Base-by-base conservation (phyloP, 2,329 filamentous ascomycete genomes). In the Apiospora koreana region DNA sequence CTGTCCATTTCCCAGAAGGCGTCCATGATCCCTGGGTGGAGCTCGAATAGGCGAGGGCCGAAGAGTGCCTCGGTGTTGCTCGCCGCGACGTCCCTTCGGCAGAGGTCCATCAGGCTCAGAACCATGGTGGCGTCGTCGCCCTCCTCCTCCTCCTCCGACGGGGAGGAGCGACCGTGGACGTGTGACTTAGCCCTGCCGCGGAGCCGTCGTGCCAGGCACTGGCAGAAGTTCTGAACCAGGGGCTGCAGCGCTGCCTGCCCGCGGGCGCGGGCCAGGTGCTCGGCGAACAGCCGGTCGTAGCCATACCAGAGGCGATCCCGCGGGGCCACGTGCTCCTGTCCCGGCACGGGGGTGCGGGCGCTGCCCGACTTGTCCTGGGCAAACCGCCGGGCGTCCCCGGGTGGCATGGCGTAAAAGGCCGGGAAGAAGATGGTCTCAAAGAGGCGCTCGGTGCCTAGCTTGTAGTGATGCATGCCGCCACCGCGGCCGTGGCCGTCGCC, bases 1-100 rank as follows among this genome's bases (percentile, higher is more conserved):
- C 68, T 68, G 8, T 79, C 76, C 31, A 77, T 77, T 0, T 69
- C 68, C 75, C 74, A 76, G 21, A 78, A 75, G 21, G 67, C 62
- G 0, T 79, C 72, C 10, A 75, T 54, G 28, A 77, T 74, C 21
- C 68, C 74, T 0, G 77, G 77, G 10, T 73, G 73, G 2, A 76
- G 25, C 7, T 76, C 73, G 9, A 79, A 14, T 0, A 79, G 41
- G 0, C 68, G 38, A 1, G 74, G 68, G 0, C 78, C 78, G 43
- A 71, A 73, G 1, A 79, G 64, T 0, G 77, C 65, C 0, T 69
- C 65, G 10, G 73, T 71, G 7, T n/a, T 21, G 1, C 18, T 18
- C 28, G 9, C 16, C 10, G 54, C 35, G 12, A 38, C 54, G 7
- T 64, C 54, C 1, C 35, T 3, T 9, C 54, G 54, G 16, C 54